These are phyloP conservation scores for Kokia cookei DNA, from an alignment of 441 rosid species.

Conservation along the genomic window DNA sequence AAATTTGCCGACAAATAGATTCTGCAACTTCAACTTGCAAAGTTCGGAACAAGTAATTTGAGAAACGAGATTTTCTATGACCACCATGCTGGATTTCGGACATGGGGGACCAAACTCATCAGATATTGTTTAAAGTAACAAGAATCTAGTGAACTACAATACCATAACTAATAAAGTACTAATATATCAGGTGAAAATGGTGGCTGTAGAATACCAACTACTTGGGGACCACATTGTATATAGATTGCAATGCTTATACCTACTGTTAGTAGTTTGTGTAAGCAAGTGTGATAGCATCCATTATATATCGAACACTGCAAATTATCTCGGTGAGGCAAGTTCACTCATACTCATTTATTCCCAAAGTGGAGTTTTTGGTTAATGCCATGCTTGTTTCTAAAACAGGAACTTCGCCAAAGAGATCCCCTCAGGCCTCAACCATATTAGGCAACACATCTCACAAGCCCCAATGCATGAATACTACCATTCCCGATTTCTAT, in stretches of 20 bases:
- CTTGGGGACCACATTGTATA: neutral
- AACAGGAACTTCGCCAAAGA: neutral
- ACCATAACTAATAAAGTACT: neutral
- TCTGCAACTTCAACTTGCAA: neutral
- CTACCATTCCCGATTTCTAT: neutral
- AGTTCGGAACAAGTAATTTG: neutral
- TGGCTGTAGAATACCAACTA: neutral
- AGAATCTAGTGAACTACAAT: neutral
- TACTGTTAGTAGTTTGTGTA: too few relatives aligned
- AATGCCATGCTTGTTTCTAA: constrained; percentile 10
- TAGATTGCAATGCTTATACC: neutral
- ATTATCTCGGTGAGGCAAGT: neutral
- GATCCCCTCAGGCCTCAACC: neutral
- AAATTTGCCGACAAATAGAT: constrained; percentile 3
- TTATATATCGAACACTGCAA: neutral
- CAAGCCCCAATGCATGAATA: neutral
- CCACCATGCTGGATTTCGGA: neutral
- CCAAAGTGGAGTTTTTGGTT: neutral
- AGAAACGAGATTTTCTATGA: neutral
- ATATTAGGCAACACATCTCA: constrained; percentile 21
- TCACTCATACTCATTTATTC: too few relatives aligned
- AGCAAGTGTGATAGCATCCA: too few relatives aligned
- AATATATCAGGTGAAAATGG: neutral
- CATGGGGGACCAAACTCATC: neutral
- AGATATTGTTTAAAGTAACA: neutral